Percentiles rank a stretch among this genome's conserved stretches.
These are phyloP conservation scores for Conticribra guillardii DNA, from an alignment of 108 stramenopile genomes.

Conservation along the genomic window DNA sequence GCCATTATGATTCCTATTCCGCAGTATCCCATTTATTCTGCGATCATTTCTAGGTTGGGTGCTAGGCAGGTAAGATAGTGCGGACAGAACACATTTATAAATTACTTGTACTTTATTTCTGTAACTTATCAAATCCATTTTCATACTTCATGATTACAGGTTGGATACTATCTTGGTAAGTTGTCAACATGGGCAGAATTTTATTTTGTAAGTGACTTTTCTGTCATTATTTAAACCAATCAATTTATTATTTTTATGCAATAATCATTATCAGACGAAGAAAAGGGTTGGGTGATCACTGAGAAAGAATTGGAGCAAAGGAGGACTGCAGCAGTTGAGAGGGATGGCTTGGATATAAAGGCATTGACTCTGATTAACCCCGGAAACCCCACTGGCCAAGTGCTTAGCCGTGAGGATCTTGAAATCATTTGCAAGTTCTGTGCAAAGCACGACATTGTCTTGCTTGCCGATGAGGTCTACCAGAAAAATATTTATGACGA, in stretches of 20 bases:
- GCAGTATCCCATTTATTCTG: conserved; percentile 96
- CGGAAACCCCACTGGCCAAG: conserved; percentile 96
- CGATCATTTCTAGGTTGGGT: conserved; percentile 73
- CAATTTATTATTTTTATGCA: too few species aligned
- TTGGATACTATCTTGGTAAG: conserved; percentile 83
- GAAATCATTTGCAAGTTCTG: conserved; percentile 85
- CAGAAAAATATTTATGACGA: conserved; percentile 91
- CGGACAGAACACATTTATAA: too few species aligned
- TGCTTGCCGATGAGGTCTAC: conserved; percentile 92
- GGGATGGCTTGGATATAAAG: conserved; percentile 67
- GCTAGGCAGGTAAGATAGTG: too few species aligned
- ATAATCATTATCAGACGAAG: conserved; percentile 57
- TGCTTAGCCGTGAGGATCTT: conserved; percentile 75
- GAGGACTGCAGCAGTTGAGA: conserved; percentile 61
- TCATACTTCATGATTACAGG: too few species aligned
- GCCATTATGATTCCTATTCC: conserved; percentile 95
- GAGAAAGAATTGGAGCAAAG: conserved; percentile 70
- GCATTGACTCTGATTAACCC: conserved; percentile 95
- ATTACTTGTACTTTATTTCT: too few species aligned
- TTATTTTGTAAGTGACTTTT: too few species aligned
- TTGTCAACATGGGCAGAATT: not conserved
- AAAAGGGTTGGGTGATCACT: conserved; percentile 78
- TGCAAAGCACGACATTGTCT: conserved; percentile 63
- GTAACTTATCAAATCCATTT: too few species aligned
- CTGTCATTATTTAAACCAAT: too few species aligned